These are phyloP conservation scores for Parastagonospora avenae DNA, from an alignment of 2,329 filamentous ascomycete genomes.

Conservation along the genomic window DNA sequence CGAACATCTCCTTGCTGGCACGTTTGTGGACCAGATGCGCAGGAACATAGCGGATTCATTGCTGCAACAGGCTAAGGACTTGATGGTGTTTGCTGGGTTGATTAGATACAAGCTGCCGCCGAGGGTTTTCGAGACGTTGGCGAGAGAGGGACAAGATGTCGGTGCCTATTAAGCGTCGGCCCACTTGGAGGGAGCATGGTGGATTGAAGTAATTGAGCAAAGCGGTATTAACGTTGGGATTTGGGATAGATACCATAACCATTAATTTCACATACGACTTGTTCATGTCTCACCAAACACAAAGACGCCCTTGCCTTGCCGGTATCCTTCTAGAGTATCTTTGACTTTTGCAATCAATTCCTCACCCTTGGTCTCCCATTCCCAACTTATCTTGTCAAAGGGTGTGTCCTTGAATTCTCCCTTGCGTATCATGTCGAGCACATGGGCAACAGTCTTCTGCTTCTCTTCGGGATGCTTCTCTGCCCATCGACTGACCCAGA, in stretches of 20 bases:
- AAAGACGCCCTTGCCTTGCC: constrained; percentile 88
- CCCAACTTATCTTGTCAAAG: constrained; percentile 81
- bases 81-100: constrained; percentile 93
- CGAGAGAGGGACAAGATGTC: constrained; percentile 66
- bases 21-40: constrained; percentile 71
- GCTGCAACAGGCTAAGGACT: constrained; percentile 80
- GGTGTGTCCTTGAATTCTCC: constrained; percentile 85
- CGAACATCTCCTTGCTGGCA: constrained; percentile 65
- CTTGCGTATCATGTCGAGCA: constrained; percentile 73
- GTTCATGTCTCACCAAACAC: constrained; percentile 65
- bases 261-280: background rate
- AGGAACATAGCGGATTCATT: constrained; percentile 66
- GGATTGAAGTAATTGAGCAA: background rate
- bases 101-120: constrained; percentile 89
- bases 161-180: constrained; percentile 30
- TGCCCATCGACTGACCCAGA: constrained; percentile 94
- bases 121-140: constrained; percentile 85
- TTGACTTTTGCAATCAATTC: constrained; percentile 76
- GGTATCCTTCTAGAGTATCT: constrained; percentile 81
- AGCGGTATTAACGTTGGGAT: background rate
- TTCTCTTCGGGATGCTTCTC: constrained; percentile 75
- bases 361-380: constrained; percentile 75
- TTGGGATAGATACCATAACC: background rate
- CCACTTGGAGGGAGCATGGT: background rate
- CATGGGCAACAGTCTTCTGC: constrained; percentile 79